Percentiles rank a stretch among this genome's conserved stretches.
Conservation (phyloP, 768 basidiomycete species). For the Russula dissimulans region DNA sequence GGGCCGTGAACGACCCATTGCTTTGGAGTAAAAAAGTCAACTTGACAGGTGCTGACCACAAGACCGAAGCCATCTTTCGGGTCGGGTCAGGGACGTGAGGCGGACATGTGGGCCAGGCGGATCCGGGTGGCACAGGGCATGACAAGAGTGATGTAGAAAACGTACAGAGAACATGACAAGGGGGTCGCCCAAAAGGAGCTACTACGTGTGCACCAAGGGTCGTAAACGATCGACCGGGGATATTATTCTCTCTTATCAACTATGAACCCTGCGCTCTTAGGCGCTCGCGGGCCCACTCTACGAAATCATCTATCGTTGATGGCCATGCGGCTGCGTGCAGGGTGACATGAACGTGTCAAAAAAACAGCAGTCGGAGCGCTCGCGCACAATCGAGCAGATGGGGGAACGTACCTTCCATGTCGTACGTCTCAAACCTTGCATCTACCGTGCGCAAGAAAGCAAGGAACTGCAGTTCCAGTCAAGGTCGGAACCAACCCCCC, state of each 20-base stretch:
- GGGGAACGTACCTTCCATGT: constrained; percentile 51
- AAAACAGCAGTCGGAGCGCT: not conserved
- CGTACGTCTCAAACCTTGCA: constrained; percentile 60
- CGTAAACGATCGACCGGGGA: not conserved
- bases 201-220: not conserved
- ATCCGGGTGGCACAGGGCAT: not conserved
- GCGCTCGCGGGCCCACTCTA: constrained; percentile 49
- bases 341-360: constrained; percentile 10
- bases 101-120: not conserved
- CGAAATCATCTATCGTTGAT: constrained; percentile 79
- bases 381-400: not conserved
- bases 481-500: too few relatives aligned
- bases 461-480: constrained; percentile 45
- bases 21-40: not conserved
- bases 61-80: not conserved
- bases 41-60: not conserved
- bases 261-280: constrained; percentile 18
- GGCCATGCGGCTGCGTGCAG: constrained; percentile 66
- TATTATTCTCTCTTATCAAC: not conserved
- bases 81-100: not conserved
- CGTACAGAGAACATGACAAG: not conserved
- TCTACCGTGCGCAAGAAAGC: constrained; percentile 75
- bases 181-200: not conserved
- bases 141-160: not conserved
- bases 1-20: not conserved